Evolutionary conservation across 2,329 filamentous ascomycete genomes (phyloP), one percentile per base, ranked within the genome.

Genomic region (Magnaporthiopsis incrustans): DNA sequence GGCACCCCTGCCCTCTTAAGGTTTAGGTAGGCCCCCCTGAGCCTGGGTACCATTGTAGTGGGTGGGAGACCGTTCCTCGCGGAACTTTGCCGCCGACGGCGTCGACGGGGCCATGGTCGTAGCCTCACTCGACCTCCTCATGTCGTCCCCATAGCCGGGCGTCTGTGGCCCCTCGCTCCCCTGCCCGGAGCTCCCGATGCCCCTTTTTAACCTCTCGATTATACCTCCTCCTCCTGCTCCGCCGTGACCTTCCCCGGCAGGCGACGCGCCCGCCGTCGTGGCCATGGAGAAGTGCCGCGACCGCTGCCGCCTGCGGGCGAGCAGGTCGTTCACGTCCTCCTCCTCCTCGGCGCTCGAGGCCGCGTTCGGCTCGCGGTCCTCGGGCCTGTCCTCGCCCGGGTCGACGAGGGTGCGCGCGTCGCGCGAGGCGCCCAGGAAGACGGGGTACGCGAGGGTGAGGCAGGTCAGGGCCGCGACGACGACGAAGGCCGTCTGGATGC

Each of bases 401-500:
- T 75, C 76, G 4, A 75, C 77, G 60, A 80, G 63, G 4, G 35
- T 61, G 65, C 77, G 78, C 0, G 81, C 84, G 65, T 83, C 80
- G 15, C 69, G 72, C n/a, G 78, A 74, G 32, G 78, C 67, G 56
- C 77, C 76, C 25, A 86, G 72, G 67, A 82, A 84, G 5, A 81
- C 66, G 0, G 83, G 79, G 65, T 83, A 85, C 2, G 77, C 68
- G 44, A 80, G 73, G 26, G 79, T 78, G 30, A 79, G 72, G 0
- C 77, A 76, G 61, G 84, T 76, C 32, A 86, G 72, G 4, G 75
- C 79, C 3, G 89, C 76, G 2, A 90, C 84, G 4, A 92, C 79
- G 38, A 85, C 76, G 72, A 89, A 90, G 0, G 87, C 85, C 44
- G 82, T 82, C 15, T 85, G 85, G 14, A 89, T 86, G 60, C 80